Base-by-base conservation (phyloP, 352 stramenopile genomes). In the Poterioochromonas sp. region DNA sequence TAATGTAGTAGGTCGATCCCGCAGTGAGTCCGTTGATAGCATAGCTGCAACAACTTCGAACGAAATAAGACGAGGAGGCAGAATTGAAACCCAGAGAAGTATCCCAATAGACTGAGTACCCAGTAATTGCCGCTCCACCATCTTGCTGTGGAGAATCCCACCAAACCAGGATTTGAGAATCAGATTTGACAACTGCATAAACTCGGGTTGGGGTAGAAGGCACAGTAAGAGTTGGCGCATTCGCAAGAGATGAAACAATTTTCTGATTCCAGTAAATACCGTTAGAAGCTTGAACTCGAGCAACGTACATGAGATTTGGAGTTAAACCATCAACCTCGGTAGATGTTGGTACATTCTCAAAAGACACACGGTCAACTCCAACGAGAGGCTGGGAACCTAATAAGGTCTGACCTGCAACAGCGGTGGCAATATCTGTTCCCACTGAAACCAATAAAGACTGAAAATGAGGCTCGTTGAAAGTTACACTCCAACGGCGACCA, bases 101-200 rank as follows among this genome's bases (percentile, higher is more conserved):
- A 64, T 91, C 85, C 91, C 92, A 97, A 79, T 95, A 84, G 18
- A 98, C 84, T 0, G 88, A 83, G 79, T 96, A 98, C 51, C 88
- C 78, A 20, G 88, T 90, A 32, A 98, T 79, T 15, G 83, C 79
- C 22, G 89, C 87, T 0, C 90, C 91, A 58, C 94, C 93, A 81
- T 91, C 83, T 0, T 84, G 88, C 22, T 86, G 51, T n/a, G 93
- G 93, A 11, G 84, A 79, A 51, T 88, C 86, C 92, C 92, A 98
- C 68, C 88, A 90, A 3, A 97, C 82, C 0, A 87, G 87, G 43
- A 98, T 32, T 71, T 86, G 65, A 40, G 82, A 87, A 20, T 80
- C 80, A 37, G 84, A 88, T n/a, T 85, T 73, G 3, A 85, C 79
- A 40, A 77, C 79, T 0, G 88, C 82, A 32, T 51, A 63, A 58